Evolutionary conservation across 768 basidiomycete species (phyloP), one percentile per base, ranked within the genome.

Genomic region (Sistotremastrum niveocremeum): DNA sequence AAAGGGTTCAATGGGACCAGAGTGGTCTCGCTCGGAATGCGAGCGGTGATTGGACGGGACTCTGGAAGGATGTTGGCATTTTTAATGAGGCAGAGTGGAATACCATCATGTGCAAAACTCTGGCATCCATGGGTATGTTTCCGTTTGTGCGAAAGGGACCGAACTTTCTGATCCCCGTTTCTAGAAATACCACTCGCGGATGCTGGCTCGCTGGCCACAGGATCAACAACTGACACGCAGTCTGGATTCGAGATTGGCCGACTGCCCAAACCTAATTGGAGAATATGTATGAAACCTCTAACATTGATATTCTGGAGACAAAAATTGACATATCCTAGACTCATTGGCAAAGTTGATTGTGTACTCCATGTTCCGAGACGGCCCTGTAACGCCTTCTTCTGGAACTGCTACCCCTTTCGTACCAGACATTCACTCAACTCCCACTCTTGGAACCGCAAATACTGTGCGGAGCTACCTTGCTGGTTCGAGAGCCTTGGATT

Each of bases 41-140:
- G 39, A 57, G 59, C 46, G 59, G 62, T 28, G 57, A 60, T 34
- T 86, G 84, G 84, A 61, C 52, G 2, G 72, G 72, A 4, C 52
- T 73, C 8, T 65, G 58, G 55, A 70, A 68, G 51, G 72, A 74
- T 58, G 79, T 93, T 31, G 90, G 90, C 20, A 73, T 94, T 43
- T 86, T 83, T 60, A 78, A 79, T 40, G 80, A 88, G 51, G 72
- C 80, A 54, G 81, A 93, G 56, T 93, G 86, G 77, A 75, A 78
- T 52, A 72, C 81, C 49, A 65, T 94, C 53, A 90, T 93, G 84
- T 84, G 81, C 56, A 90, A 89, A 65, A 86, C 84, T 57, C 67
- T 94, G 46, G 73, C 78, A 6, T 83, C 81, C 4, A 84, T 87
- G 82, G 79, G 81, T 82, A 61, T 50, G 78, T 58, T 36, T 36